Percentiles rank a stretch among this genome's conserved stretches.
These are phyloP conservation scores for Mentha longifolia DNA, from an alignment of 257 asterid species.

Conservation along the genomic window DNA sequence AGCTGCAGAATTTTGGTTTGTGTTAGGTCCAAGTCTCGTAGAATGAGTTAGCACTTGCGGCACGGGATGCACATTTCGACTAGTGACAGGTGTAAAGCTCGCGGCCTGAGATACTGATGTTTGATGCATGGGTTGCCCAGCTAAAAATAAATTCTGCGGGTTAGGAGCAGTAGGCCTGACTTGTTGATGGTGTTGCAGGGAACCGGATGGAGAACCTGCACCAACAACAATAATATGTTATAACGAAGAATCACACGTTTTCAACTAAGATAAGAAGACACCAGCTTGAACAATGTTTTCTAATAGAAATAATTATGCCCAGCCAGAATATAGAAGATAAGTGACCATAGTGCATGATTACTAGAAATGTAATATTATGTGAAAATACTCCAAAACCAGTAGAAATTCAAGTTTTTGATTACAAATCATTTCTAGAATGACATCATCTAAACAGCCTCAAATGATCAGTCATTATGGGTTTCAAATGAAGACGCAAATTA, in stretches of 20 bases:
- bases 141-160: conserved; percentile 15
- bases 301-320: background rate
- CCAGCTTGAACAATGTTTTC: background rate
- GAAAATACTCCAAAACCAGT: background rate
- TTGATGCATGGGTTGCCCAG: conserved; percentile 25
- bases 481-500: background rate
- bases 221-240: background rate
- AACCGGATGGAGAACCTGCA: conserved; percentile 50
- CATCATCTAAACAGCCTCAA: background rate
- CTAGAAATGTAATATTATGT: background rate
- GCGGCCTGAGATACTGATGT: conserved; percentile 5
- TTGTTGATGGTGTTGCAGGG: conserved; percentile 46
- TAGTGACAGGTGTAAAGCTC: no score
- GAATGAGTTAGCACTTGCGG: no score
- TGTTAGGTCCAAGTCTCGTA: no score
- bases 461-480: background rate
- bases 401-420: background rate
- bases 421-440: background rate
- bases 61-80: no score
- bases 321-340: background rate
- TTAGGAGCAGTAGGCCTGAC: conserved; percentile 26
- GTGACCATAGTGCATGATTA: background rate
- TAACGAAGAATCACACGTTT: background rate
- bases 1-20: no score
- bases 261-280: conserved; percentile 4